These are phyloP conservation scores for Ophiostoma himal-ulmi DNA, from an alignment of 2,329 filamentous ascomycete genomes.

Conservation along the genomic window DNA sequence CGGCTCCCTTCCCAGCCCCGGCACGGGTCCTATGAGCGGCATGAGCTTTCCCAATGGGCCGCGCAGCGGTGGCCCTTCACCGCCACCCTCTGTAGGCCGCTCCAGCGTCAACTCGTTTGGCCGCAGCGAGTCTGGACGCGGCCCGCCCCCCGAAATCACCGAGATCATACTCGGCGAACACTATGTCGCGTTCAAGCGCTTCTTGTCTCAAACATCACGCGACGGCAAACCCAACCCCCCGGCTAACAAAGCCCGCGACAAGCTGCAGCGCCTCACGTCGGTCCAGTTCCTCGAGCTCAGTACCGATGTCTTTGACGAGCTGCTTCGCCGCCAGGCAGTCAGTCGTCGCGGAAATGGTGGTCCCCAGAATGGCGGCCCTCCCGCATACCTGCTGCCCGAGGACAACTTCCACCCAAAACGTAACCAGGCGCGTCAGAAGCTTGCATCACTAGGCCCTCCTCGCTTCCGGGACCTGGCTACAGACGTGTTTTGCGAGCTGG, in stretches of 20 bases:
- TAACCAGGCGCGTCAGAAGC: conserved; percentile 93
- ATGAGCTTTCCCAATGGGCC: conserved; percentile 49
- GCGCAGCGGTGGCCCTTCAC: conserved; percentile 63
- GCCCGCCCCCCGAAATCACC: conserved; percentile 53
- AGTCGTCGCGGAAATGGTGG: conserved; percentile 49
- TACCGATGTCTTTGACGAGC: conserved; percentile 94
- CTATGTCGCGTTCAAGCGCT: conserved; percentile 72
- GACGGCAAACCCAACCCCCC: conserved; percentile 69
- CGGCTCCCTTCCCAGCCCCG: conserved; percentile 47
- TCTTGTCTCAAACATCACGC: conserved; percentile 62
- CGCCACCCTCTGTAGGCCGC: conserved; percentile 78
- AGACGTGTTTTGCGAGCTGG: conserved; percentile 92
- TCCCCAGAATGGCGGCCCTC: conserved; percentile 48
- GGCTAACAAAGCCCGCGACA: conserved; percentile 87
- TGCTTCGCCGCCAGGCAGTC: conserved; percentile 74
- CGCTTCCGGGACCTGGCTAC: conserved; percentile 89
- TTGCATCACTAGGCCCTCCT: conserved; percentile 79
- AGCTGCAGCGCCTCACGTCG: conserved; percentile 79
- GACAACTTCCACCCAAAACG: conserved; percentile 90
- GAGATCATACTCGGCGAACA: conserved; percentile 67
- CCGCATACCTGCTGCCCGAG: conserved; percentile 74
- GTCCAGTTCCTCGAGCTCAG: conserved; percentile 97
- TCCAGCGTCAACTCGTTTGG: conserved; percentile 71
- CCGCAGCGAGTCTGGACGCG: conserved; percentile 59
- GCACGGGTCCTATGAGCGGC: conserved; percentile 49